These are phyloP conservation scores for Candida sphagnicola DNA, from an alignment of 805 yeast genomes.

Conservation along the genomic window DNA sequence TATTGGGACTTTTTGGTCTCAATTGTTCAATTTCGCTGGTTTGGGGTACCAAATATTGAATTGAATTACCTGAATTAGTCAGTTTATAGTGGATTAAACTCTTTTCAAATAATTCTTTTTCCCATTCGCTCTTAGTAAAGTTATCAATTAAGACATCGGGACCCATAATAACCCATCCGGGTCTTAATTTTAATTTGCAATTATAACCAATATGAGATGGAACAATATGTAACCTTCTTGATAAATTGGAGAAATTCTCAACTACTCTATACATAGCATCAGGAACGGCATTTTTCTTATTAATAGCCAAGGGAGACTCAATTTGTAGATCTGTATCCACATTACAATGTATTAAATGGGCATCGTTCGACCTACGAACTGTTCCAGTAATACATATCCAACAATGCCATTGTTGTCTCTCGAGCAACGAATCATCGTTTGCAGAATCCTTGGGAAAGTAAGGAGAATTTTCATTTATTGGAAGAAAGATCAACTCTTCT, in stretches of 20 bases:
- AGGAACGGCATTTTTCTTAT: conserved; percentile 42
- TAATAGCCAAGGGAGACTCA: conserved; percentile 34
- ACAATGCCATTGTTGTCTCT: conserved; percentile 90
- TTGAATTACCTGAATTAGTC: neutral
- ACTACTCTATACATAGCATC: conserved; percentile 74
- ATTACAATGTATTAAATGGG: conserved; percentile 85
- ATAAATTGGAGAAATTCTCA: conserved; percentile 83
- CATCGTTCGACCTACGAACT: conserved; percentile 78
- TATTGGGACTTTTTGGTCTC: conserved; percentile 78
- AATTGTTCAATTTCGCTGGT: conserved; percentile 71
- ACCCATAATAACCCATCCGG: conserved; percentile 88
- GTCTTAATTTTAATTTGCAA: conserved; percentile 60
- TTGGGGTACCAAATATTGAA: conserved; percentile 54
- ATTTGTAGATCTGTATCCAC: conserved; percentile 84
- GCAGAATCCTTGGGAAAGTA: conserved; percentile 56
- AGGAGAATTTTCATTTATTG: conserved; percentile 60
- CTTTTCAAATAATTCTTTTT: conserved; percentile 26
- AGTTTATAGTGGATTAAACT: conserved; percentile 25
- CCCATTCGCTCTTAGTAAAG: conserved; percentile 40
- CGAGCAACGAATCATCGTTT: conserved; percentile 36
- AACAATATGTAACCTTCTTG: conserved; percentile 77
- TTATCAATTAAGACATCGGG: conserved; percentile 80
- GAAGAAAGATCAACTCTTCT: conserved; percentile 83
- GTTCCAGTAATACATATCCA: conserved; percentile 98
- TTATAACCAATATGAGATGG: conserved; percentile 69